phyloP scores from a whole-genome alignment of 2,329 filamentous ascomycete genomes.

The Chaetomium globosum region DNA sequence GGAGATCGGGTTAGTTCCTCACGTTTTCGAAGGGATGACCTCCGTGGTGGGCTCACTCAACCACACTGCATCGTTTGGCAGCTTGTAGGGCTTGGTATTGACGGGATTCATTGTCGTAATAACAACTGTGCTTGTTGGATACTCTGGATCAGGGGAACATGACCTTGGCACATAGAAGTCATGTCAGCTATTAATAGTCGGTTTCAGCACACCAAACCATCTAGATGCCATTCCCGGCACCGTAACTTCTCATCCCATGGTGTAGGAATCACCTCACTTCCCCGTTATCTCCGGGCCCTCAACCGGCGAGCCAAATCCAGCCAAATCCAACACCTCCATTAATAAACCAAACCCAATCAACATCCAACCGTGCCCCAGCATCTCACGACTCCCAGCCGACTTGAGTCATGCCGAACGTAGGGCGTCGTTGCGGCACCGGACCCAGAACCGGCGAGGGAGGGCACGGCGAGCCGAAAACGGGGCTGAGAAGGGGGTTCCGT shows the following conservation, averaged over 20 bases:
- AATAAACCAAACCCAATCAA: not conserved
- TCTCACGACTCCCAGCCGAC: not conserved
- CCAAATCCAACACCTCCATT: not conserved
- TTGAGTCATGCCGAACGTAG: conserved; percentile 2
- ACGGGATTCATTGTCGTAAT: conserved; percentile 38
- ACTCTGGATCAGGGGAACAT: not conserved
- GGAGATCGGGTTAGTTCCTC: not conserved
- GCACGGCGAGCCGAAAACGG: conserved; percentile 3
- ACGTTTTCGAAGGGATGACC: too few relatives aligned
- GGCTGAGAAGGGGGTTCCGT: not conserved
- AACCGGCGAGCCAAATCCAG: not conserved
- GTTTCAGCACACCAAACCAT: not conserved
- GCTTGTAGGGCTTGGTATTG: conserved; percentile 41
- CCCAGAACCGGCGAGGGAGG: not conserved
- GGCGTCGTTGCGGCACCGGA: not conserved
- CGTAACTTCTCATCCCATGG: not conserved
- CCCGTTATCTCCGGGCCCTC: not conserved
- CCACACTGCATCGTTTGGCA: conserved; percentile 46
- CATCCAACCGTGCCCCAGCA: not conserved
- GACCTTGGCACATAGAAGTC: not conserved
- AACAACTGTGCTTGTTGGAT: not conserved
- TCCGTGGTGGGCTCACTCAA: conserved; percentile 40
- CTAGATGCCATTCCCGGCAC: not conserved
- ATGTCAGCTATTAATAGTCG: not conserved
- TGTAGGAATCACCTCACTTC: not conserved